Evolutionary conservation across 2,329 filamentous ascomycete genomes (phyloP), one percentile per base, ranked within the genome.

Genomic region (Trichophyton mentagrophytes): DNA sequence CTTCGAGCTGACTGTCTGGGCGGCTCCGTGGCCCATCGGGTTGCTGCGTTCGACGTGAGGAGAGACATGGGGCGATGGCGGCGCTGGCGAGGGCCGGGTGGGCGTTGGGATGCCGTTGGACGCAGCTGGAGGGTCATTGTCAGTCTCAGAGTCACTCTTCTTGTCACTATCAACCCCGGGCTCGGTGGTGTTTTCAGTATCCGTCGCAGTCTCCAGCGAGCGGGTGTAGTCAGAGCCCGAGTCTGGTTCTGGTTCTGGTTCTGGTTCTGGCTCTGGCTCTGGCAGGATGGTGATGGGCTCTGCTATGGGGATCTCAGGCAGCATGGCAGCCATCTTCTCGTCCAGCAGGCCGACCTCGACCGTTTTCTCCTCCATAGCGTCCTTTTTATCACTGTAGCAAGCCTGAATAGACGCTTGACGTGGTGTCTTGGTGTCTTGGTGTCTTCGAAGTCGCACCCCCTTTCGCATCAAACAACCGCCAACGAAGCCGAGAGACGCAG

Each of bases 1-100:
- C 73, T 82, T 85, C 58, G 83, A 85, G 71, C 78, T 81, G 68
- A 86, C 80, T 27, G 83, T 85, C 71, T 85, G 83, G 64, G 75
- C 74, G 59, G 74, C 74, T 66, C 74, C 77, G 65, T 76, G 74
- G 61, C 78, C 79, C 77, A 83, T 80, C 51, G 79, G 77, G 71
- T 80, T 83, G 73, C 78, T 82, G 70, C 79, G 79, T 68, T 84
- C 80, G 66, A 82, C 80, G 67, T 78, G 77, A 62, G 81, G 49
- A n/a, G 49, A 55, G 49, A 55, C 49, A 36, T 55, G 49, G 13
- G 49, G 49, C 1, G 49, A 55, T n/a, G 49, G 49, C 36, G 78
- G 71, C 22, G 71, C 70, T 42, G 76, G 70, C 55, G 72, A 76
- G 49, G 72, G 68, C 59, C 67, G 67, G 46, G 65, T 66, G 44